Evolutionary conservation across 2,329 filamentous ascomycete species (phyloP).

Genomic region (Fusarium cyanostomum): DNA sequence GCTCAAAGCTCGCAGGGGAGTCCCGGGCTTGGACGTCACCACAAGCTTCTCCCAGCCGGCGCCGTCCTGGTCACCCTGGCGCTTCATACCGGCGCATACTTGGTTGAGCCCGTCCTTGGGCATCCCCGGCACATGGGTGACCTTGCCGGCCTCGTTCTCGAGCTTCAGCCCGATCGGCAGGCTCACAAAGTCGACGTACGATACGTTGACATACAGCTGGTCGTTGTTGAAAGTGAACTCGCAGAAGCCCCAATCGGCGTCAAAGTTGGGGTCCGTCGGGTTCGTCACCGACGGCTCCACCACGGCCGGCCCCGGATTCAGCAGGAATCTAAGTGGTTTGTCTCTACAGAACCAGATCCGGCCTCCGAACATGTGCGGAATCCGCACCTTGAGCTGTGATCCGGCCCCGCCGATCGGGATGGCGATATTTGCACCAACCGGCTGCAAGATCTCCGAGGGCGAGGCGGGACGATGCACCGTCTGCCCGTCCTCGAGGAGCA

Average conservation of each 20-base stretch:
- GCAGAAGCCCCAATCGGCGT: constrained; percentile 71
- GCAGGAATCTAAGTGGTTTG: constrained; percentile 69
- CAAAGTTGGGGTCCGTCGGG: constrained; percentile 68
- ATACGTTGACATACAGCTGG: constrained; percentile 74
- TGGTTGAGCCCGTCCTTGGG: constrained; percentile 56
- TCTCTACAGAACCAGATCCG: constrained; percentile 77
- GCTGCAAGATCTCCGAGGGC: constrained; percentile 59
- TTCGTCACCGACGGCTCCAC: constrained; percentile 81
- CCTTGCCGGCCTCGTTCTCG: constrained; percentile 54
- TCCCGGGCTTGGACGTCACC: constrained; percentile 51
- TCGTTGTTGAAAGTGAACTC: constrained; percentile 73
- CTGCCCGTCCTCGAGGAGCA: constrained; percentile 72
- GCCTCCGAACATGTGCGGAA: constrained; percentile 76
- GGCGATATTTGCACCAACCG: constrained; percentile 66
- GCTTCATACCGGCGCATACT: constrained; percentile 56
- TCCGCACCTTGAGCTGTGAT: constrained; percentile 65
- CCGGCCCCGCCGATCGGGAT: constrained; percentile 73
- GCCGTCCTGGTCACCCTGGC: constrained; percentile 57
- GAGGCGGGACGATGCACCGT: constrained; percentile 72
- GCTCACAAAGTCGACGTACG: constrained; percentile 79
- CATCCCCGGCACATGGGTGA: constrained; percentile 60
- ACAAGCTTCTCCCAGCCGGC: constrained; percentile 63
- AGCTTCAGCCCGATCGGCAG: constrained; percentile 69
- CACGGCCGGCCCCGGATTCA: constrained; percentile 77
- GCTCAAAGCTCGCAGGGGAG: constrained; percentile 61